A percentile compares a stretch with the other conserved stretches of the same genome.
Conservation (phyloP, 1,284 basidiomycete species). For the Irpex rosettiformis region DNA sequence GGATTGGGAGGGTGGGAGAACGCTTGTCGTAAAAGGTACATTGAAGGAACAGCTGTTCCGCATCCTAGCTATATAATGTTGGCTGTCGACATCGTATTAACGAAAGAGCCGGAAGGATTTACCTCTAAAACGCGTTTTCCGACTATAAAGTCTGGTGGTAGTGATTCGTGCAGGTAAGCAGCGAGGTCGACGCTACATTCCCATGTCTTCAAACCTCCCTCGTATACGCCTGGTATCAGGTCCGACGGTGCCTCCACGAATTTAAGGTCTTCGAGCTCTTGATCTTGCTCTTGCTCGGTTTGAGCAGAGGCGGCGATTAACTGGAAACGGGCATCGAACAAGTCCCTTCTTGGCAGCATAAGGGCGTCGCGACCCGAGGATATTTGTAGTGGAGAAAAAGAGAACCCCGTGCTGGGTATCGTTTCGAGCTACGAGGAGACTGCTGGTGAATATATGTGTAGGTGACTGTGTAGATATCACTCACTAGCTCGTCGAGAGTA, state of each 20-base stretch:
- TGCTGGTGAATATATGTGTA: not conserved
- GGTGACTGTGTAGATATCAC: constrained; percentile 15
- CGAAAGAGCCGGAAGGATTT: constrained; percentile 7
- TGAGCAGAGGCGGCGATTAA: constrained; percentile 54
- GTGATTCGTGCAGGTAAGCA: constrained; percentile 43
- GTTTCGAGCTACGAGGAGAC: constrained; percentile 39
- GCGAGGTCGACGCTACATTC: constrained; percentile 92
- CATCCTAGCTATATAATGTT: constrained; percentile 80
- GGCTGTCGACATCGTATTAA: not conserved
- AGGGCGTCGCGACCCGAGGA: constrained; percentile 19
- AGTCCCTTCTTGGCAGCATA: constrained; percentile 72
- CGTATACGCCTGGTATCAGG: constrained; percentile 89
- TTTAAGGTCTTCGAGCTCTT: constrained; percentile 32
- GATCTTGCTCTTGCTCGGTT: constrained; percentile 25
- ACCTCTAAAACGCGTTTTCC: constrained; percentile 61
- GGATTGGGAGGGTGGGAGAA: constrained; percentile 36
- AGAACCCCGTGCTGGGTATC: constrained; percentile 50
- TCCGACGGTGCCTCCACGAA: constrained; percentile 86
- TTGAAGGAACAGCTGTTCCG: constrained; percentile 84
- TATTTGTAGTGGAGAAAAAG: constrained; percentile 52
- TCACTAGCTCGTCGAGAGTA: constrained; percentile 29
- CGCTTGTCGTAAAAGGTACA: constrained; percentile 67
- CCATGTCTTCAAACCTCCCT: constrained; percentile 98
- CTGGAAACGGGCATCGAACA: constrained; percentile 95
- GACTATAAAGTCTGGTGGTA: constrained; percentile 5